Evolutionary conservation across 805 yeast genomes (phyloP).

Genomic region (Myxozyma mucilagina): DNA sequence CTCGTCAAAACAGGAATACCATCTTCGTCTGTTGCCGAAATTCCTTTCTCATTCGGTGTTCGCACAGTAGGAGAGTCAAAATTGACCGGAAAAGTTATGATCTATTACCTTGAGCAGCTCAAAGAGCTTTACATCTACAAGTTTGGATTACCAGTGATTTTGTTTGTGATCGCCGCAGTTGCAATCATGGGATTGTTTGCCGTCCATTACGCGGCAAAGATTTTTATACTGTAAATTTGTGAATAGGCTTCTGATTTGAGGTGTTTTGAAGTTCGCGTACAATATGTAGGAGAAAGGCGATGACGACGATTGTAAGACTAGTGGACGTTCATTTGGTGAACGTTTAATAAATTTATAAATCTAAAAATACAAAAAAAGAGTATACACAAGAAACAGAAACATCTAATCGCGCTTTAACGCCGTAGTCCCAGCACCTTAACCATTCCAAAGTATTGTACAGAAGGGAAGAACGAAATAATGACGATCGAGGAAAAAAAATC

Average conservation of each 20-base stretch:
- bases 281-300: not conserved
- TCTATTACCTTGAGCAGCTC: slow-evolving; percentile 50
- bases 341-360: not conserved
- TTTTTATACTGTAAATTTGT: not conserved
- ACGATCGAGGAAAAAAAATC: not conserved
- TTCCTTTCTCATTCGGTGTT: slow-evolving; percentile 54
- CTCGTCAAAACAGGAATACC: slow-evolving; percentile 49
- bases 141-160: slow-evolving; percentile 46
- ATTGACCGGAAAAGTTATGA: slow-evolving; percentile 51
- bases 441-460: not conserved
- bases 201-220: not conserved
- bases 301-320: not conserved
- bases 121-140: slow-evolving; percentile 51
- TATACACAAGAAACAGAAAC: not conserved
- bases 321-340: not conserved
- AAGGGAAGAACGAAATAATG: not conserved
- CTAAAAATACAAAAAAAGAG: not conserved
- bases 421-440: not conserved
- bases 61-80: slow-evolving; percentile 58
- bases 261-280: not conserved
- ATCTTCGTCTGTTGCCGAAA: slow-evolving; percentile 46
- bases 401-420: not conserved
- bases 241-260: not conserved
- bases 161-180: slow-evolving; percentile 34
- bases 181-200: not conserved